These are phyloP conservation scores for Populus nigra DNA, from an alignment of 345 rosid genomes.

Conservation along the genomic window DNA sequence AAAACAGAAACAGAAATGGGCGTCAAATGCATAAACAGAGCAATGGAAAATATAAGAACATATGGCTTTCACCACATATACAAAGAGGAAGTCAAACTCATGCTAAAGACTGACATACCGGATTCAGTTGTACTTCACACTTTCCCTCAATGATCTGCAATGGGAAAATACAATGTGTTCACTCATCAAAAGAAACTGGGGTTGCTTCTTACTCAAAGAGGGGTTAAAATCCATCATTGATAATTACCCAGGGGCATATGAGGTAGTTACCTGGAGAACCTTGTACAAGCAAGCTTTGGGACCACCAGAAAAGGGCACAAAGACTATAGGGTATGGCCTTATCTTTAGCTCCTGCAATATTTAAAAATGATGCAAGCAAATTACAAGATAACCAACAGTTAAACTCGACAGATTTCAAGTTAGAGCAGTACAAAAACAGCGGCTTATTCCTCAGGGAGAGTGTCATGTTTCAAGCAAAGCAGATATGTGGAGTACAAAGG, in stretches of 20 bases:
- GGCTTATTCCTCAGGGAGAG: neutral
- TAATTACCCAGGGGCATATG: neutral
- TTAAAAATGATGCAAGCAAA: constrained; percentile 7
- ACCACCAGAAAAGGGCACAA: constrained; percentile 89
- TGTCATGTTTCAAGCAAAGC: neutral
- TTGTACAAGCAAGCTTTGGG: constrained; percentile 90
- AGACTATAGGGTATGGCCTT: constrained; percentile 69
- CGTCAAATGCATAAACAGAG: neutral
- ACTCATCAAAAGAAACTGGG: constrained; percentile 2
- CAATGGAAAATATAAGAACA: neutral
- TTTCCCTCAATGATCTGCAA: constrained; percentile 71
- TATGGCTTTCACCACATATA: neutral
- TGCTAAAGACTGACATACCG: constrained; percentile 36
- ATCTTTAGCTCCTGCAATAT: constrained; percentile 63
- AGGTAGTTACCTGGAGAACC: constrained; percentile 69
- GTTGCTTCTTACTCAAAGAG: neutral
- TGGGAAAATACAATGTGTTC: constrained; percentile 5
- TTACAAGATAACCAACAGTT: neutral
- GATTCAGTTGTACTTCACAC: constrained; percentile 47
- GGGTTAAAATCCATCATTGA: neutral
- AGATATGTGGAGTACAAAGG: neutral
- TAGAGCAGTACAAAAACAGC: neutral
- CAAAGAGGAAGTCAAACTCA: neutral
- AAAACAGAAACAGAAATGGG: neutral
- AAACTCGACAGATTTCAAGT: neutral